These are phyloP conservation scores for Amyloporia xantha DNA, from an alignment of 768 basidiomycete genomes.

Conservation along the genomic window DNA sequence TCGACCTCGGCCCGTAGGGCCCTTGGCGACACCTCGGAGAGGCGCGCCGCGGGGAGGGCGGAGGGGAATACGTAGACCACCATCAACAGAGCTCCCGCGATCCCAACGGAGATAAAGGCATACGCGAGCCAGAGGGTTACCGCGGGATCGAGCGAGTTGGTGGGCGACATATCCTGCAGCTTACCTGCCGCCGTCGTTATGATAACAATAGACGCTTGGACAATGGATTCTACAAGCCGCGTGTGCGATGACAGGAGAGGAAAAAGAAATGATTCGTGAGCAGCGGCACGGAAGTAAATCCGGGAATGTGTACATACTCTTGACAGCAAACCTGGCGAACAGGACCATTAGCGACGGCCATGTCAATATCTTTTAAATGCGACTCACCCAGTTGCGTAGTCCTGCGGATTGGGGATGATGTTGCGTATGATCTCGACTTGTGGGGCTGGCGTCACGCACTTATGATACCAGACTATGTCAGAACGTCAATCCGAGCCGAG, in stretches of 20 bases:
- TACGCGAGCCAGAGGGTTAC: constrained; percentile 35
- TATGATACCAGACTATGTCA: too few relatives aligned
- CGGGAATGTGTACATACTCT: constrained; percentile 23
- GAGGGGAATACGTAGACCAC: constrained; percentile 22
- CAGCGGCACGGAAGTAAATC: neutral
- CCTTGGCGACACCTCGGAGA: constrained; percentile 31
- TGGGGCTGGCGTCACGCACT: constrained; percentile 30
- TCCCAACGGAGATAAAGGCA: constrained; percentile 30
- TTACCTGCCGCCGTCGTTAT: constrained; percentile 36
- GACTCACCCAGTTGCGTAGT: constrained; percentile 33
- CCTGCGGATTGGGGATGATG: constrained; percentile 35
- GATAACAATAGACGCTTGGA: constrained; percentile 37
- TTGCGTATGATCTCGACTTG: constrained; percentile 34
- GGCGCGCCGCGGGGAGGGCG: constrained; percentile 32
- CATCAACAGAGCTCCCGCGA: constrained; percentile 28
- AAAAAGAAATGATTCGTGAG: neutral
- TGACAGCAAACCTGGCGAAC: constrained; percentile 31
- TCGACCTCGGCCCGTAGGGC: constrained; percentile 25
- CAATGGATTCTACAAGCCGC: constrained; percentile 23
- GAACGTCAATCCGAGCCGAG: too few relatives aligned
- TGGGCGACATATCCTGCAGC: constrained; percentile 31
- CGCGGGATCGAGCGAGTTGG: constrained; percentile 30
- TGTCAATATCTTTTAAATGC: neutral
- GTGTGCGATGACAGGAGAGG: neutral
- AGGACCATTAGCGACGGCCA: constrained; percentile 5